phyloP scores from a whole-genome alignment of 306 rosid genomes.

The Ochetophila trinervis region DNA sequence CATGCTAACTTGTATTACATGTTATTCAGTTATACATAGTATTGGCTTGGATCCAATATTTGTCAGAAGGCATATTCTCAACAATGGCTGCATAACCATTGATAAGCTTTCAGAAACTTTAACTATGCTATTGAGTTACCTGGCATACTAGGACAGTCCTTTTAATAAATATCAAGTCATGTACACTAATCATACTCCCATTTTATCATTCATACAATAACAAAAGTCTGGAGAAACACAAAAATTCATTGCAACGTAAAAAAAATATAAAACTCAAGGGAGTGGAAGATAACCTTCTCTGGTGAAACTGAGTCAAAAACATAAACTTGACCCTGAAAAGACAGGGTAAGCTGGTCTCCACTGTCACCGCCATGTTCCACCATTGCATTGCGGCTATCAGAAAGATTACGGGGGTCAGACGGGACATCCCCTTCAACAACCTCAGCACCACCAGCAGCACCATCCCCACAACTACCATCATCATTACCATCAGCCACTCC shows the following conservation, averaged over 20 bases:
- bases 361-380: slow-evolving; percentile 42
- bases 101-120: too few species aligned
- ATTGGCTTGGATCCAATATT: too few species aligned
- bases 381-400: slow-evolving; percentile 35
- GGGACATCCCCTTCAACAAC: slow-evolving; percentile 45
- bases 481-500: slow-evolving; percentile 49
- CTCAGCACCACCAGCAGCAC: slow-evolving; percentile 41
- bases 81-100: too few species aligned
- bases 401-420: slow-evolving; percentile 47
- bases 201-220: not conserved
- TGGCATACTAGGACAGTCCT: too few species aligned
- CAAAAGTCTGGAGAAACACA: not conserved
- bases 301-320: slow-evolving; percentile 67
- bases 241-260: slow-evolving; percentile 6
- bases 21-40: too few species aligned
- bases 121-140: too few species aligned
- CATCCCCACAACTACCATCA: slow-evolving; percentile 28
- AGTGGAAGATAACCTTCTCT: slow-evolving; percentile 52
- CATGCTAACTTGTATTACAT: too few species aligned
- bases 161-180: too few species aligned
- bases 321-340: slow-evolving; percentile 74
- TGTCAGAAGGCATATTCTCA: too few species aligned
- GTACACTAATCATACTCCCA: not conserved
- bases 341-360: slow-evolving; percentile 68
- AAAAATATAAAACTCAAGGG: slow-evolving; percentile 1